phyloP scores from a whole-genome alignment of 2,329 filamentous ascomycete species.

The Nemania diffusa region DNA sequence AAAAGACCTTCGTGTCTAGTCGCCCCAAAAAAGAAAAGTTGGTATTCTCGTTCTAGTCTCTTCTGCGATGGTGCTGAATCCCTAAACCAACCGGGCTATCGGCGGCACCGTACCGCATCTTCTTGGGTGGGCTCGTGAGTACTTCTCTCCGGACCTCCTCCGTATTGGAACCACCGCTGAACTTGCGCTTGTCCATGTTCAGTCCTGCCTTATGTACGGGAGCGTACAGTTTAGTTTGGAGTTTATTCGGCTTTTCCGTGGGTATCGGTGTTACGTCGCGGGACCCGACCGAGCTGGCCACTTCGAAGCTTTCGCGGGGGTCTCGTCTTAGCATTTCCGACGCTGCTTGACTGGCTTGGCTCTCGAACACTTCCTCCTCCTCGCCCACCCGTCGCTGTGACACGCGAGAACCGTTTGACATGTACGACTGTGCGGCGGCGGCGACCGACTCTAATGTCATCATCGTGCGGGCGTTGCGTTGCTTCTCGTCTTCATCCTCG shows the following conservation, averaged over 20 bases:
- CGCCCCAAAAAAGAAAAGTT: neutral
- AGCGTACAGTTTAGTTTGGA: conserved; percentile 64
- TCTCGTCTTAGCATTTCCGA: conserved; percentile 77
- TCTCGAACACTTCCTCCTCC: conserved; percentile 74
- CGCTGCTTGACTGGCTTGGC: conserved; percentile 81
- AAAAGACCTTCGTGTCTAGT: conserved; percentile 6
- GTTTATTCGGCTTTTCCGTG: conserved; percentile 58
- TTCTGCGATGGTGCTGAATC: conserved; percentile 53
- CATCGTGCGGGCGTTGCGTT: conserved; percentile 62
- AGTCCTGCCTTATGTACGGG: conserved; percentile 55
- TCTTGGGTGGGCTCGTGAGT: conserved; percentile 63
- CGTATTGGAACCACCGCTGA: conserved; percentile 49
- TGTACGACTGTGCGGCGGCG: conserved; percentile 55
- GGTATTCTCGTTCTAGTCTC: conserved; percentile 9
- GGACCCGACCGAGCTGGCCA: conserved; percentile 56
- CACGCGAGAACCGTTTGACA: conserved; percentile 48
- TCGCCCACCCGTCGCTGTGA: conserved; percentile 51
- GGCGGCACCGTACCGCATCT: conserved; percentile 58
- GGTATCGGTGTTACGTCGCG: conserved; percentile 58
- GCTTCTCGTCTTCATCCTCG: conserved; percentile 68
- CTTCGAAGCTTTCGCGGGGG: conserved; percentile 63
- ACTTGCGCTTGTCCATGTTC: conserved; percentile 62
- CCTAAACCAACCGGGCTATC: conserved; percentile 60
- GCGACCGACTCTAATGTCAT: conserved; percentile 65
- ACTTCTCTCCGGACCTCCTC: conserved; percentile 50